Percentiles rank a stretch among this genome's conserved stretches.
These are phyloP conservation scores for Stenocarpella maydis DNA, from an alignment of 2,329 filamentous ascomycete genomes.

Conservation along the genomic window DNA sequence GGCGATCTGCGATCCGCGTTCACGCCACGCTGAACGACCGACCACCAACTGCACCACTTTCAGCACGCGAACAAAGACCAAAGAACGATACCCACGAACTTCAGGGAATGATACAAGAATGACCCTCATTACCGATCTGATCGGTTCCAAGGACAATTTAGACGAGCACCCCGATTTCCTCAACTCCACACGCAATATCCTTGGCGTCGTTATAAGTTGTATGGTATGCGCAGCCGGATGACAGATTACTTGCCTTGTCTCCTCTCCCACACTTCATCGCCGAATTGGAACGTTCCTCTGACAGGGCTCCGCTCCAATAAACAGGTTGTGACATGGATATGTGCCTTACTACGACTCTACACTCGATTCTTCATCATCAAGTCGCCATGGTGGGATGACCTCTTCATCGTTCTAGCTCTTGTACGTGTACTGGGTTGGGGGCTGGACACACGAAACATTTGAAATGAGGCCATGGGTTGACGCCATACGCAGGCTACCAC, in stretches of 20 bases:
- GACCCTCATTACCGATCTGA: constrained; percentile 27
- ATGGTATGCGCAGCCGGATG: constrained; percentile 28
- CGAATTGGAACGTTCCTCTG: neutral
- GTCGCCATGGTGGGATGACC: constrained; percentile 38
- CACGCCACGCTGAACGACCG: constrained; percentile 4
- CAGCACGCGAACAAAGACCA: neutral
- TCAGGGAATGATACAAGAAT: constrained; percentile 10
- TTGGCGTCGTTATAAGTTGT: constrained; percentile 24
- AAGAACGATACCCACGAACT: neutral
- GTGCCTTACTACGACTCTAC: constrained; percentile 36
- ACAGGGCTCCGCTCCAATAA: neutral
- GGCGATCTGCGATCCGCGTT: constrained; percentile 10
- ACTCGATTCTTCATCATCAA: constrained; percentile 35
- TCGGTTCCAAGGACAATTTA: constrained; percentile 27
- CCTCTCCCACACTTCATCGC: neutral
- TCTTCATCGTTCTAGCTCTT: constrained; percentile 36
- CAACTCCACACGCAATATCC: constrained; percentile 28
- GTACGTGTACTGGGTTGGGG: constrained; percentile 21
- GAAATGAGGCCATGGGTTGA: neutral
- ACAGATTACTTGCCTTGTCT: neutral
- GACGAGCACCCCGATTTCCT: constrained; percentile 24
- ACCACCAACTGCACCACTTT: neutral
- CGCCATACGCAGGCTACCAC: neutral
- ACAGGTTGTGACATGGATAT: constrained; percentile 36
- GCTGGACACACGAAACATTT: neutral